phyloP scores from a whole-genome alignment of 2,329 filamentous ascomycete species.

The Leptographium lundbergii region DNA sequence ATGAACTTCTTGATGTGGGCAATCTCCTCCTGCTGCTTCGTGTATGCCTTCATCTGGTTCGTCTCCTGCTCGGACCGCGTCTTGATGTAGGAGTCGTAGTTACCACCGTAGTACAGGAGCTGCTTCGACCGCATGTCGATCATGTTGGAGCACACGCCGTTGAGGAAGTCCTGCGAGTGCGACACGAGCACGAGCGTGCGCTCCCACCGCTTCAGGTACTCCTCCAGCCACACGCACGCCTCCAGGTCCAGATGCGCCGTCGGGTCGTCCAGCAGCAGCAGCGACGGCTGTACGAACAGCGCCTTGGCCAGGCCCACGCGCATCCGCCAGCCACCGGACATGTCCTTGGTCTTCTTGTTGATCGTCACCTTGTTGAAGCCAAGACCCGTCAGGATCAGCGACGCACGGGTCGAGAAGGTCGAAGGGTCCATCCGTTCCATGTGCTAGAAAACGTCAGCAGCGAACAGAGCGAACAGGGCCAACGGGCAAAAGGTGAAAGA shows the following conservation, averaged over 20 bases:
- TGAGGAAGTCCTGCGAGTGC: constrained; percentile 97
- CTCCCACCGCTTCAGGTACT: constrained; percentile 99
- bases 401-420: constrained; percentile 90
- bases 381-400: constrained; percentile 93
- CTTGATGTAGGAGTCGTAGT: constrained; percentile 98
- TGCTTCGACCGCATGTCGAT: constrained; percentile 89
- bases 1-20: constrained; percentile 99
- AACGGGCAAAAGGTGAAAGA: not conserved
- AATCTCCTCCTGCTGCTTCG: constrained; percentile 99
- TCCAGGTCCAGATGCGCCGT: constrained; percentile 99
- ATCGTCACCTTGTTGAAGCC: constrained; percentile 98
- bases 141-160: constrained; percentile 97
- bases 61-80: constrained; percentile 85
- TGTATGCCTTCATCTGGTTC: constrained; percentile 98
- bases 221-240: constrained; percentile 98
- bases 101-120: constrained; percentile 97
- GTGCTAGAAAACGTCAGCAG: constrained; percentile 41
- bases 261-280: constrained; percentile 93
- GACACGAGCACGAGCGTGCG: constrained; percentile 92
- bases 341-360: constrained; percentile 99
- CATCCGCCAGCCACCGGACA: constrained; percentile 99
- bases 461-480: no score
- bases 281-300: constrained; percentile 93
- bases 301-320: constrained; percentile 95
- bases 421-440: constrained; percentile 99